Evolutionary conservation across 352 stramenopile genomes (phyloP), one percentile per base, ranked within the genome.

Genomic region (Globisporangium spinosum): DNA sequence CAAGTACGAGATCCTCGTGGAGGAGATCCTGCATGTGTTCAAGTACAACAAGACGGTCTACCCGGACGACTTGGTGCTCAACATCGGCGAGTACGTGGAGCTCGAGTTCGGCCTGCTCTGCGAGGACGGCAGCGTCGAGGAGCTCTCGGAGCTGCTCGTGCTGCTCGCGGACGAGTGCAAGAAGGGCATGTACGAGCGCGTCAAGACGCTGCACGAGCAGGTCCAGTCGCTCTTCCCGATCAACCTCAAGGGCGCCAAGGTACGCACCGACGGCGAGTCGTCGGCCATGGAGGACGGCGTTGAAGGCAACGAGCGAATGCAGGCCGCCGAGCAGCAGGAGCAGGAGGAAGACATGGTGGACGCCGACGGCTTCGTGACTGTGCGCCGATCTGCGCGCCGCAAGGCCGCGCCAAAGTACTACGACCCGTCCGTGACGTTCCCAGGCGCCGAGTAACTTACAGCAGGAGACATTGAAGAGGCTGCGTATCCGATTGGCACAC

Each of bases 1-100:
- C 72, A 94, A 94, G 78, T 92, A 87, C 68, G 83, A 93, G 71
- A 85, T 93, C 58, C 71, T 95, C 61, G 68, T 92, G 23, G 87
- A 90, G 13, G 83, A 93, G 72, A 83, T 93, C 59, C 69, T 95
- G 20, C 78, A 86, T 67, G 73, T 91, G 20, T 93, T 90, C 77
- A 93, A 93, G 72, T 91, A 89, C 70, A 87, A 90, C 68, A 91
- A 92, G 64, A 51, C 58, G 2, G 81, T 95, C 60, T 78, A 82
- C 62, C 61, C 79, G 1, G 83, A 93, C 65, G 87, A 89, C 57
- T 79, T 95, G 74, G 67, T 73, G 17, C 77, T 88, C 45, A 90
- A 91, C 71, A 87, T 93, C 40, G 69, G 66, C 54, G 75, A 82
- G 58, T 92, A 91, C 74, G 83, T 92, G 51, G 87, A 95, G 71